phyloP scores from a whole-genome alignment of 148 eudicot species.

The Heliamphora exappendiculata region DNA sequence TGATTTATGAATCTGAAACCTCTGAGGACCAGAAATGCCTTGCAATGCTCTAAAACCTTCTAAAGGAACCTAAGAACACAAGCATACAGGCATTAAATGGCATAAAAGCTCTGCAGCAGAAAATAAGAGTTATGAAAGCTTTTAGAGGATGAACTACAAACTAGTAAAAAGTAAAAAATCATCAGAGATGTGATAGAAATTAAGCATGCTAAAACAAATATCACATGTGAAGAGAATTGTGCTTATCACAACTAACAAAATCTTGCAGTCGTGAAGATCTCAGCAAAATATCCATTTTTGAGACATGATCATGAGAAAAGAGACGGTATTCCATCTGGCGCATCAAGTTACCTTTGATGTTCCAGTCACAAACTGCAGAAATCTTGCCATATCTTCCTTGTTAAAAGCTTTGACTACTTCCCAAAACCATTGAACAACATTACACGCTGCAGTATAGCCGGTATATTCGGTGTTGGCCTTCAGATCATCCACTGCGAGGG shows the following conservation, averaged over 20 bases:
- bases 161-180: not conserved
- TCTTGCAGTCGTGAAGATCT: not conserved
- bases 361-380: slow-evolving; percentile 93
- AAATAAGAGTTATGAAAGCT: not conserved
- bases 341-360: slow-evolving; percentile 75
- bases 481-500: slow-evolving; percentile 83
- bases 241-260: not conserved
- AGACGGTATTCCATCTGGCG: not conserved
- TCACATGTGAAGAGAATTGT: not conserved
- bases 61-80: slow-evolving; percentile 61
- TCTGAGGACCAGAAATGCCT: slow-evolving; percentile 98
- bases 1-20: slow-evolving; percentile 92
- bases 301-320: no score
- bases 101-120: not conserved
- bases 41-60: slow-evolving; percentile 96
- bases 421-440: slow-evolving; percentile 95
- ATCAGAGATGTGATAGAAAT: not conserved
- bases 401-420: slow-evolving; percentile 79
- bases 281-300: not conserved
- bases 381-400: slow-evolving; percentile 94
- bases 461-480: slow-evolving; percentile 91
- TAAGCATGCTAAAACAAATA: not conserved
- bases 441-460: slow-evolving; percentile 72
- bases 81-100: not conserved
- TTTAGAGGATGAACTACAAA: not conserved